Conservation (phyloP, 441 rosid genomes). For the Sinapis alba region DNA sequence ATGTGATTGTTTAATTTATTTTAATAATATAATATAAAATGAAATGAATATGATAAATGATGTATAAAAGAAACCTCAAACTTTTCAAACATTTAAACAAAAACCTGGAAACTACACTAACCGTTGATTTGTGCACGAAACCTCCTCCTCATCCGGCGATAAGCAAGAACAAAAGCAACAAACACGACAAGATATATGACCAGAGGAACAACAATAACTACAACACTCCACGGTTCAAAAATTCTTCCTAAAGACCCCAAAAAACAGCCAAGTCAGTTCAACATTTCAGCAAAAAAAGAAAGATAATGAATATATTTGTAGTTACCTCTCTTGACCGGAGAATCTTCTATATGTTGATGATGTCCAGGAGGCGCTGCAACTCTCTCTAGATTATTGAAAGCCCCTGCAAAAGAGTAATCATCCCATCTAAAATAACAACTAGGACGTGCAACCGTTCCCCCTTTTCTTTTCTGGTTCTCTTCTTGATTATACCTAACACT, state of each 20-base stretch:
- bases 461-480: slow-evolving; percentile 11
- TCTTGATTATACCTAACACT: slow-evolving; percentile 16
- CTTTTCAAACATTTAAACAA: not conserved
- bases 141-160: slow-evolving; percentile 26
- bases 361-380: slow-evolving; percentile 31
- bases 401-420: slow-evolving; percentile 29
- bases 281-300: slow-evolving; percentile 10
- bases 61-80: not conserved
- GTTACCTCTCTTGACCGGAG: slow-evolving; percentile 12
- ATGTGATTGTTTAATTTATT: too few species aligned
- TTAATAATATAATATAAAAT: too few species aligned
- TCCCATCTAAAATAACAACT: slow-evolving; percentile 47
- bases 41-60: too few species aligned
- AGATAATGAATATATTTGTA: not conserved
- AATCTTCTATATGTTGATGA: not conserved
- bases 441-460: slow-evolving; percentile 31
- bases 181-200: slow-evolving; percentile 15
- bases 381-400: slow-evolving; percentile 6
- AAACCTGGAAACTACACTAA: slow-evolving; percentile 1
- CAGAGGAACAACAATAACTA: slow-evolving; percentile 29
- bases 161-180: slow-evolving; percentile 33
- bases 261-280: not conserved
- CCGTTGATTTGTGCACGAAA: slow-evolving; percentile 14
- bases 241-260: slow-evolving; percentile 18
- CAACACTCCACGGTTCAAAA: slow-evolving; percentile 33